Conservation (phyloP, 2,329 filamentous ascomycete species). For the Cadophora sp. region DNA sequence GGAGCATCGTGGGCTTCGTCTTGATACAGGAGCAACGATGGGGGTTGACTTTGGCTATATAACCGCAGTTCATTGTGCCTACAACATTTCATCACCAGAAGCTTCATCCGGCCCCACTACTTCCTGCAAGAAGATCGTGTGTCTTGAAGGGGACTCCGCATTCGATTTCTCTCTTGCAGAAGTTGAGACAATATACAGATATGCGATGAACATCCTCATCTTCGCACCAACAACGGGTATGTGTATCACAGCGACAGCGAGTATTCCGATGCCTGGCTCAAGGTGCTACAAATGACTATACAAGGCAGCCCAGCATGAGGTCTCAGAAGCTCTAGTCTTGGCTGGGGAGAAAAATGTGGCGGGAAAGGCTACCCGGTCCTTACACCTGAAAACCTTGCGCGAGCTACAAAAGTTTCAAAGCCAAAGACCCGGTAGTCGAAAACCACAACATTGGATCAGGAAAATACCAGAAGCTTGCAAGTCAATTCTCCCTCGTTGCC, state of each 20-base stretch:
- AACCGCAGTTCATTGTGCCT: constrained; percentile 61
- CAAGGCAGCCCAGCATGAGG: constrained; percentile 43
- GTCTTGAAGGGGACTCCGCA: constrained; percentile 61
- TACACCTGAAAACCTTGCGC: constrained; percentile 57
- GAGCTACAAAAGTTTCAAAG: constrained; percentile 58
- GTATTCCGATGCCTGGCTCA: constrained; percentile 51
- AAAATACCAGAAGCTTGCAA: constrained; percentile 49
- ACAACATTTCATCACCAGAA: constrained; percentile 53
- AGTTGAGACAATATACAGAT: constrained; percentile 62
- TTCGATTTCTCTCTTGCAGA: constrained; percentile 63
- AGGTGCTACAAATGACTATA: constrained; percentile 50
- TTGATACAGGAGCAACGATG: constrained; percentile 67
- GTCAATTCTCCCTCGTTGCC: constrained; percentile 16
- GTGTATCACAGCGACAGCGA: constrained; percentile 54
- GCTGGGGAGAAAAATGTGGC: constrained; percentile 61
- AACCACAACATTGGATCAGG: constrained; percentile 63
- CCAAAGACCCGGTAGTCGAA: constrained; percentile 56
- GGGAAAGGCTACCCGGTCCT: constrained; percentile 59
- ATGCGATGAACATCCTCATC: constrained; percentile 60
- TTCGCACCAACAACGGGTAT: constrained; percentile 62
- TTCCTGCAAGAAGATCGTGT: constrained; percentile 58
- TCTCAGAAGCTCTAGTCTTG: constrained; percentile 56
- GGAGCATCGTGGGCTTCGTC: constrained; percentile 58
- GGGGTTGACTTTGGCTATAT: constrained; percentile 63
- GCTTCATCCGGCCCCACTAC: constrained; percentile 41